Percentiles rank a stretch among this genome's conserved stretches.
Conservation (phyloP, 2,329 filamentous ascomycete genomes). For the Colletotrichum sp. region DNA sequence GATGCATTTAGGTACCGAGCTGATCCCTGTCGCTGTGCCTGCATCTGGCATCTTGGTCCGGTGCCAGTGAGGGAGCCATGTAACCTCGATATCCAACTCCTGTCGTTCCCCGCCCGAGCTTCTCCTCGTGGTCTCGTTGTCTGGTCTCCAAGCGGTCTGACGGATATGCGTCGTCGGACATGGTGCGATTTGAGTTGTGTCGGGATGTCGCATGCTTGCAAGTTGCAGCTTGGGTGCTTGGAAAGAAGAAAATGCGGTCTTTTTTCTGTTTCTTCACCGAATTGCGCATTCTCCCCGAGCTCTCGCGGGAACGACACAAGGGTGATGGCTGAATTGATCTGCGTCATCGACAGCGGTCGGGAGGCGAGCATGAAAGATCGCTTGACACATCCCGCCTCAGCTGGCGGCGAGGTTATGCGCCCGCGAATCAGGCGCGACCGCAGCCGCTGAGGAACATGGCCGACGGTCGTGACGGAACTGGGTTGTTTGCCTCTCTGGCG, state of each 20-base stretch:
- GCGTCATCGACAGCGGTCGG: background rate
- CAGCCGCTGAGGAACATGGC: background rate
- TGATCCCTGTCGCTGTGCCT: constrained; percentile 5
- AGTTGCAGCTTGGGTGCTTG: background rate
- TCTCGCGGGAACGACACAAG: background rate
- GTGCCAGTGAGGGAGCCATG: constrained; percentile 12
- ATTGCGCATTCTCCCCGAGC: background rate
- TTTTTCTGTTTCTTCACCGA: background rate
- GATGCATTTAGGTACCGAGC: constrained; percentile 5
- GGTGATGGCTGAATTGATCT: background rate
- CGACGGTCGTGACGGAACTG: background rate
- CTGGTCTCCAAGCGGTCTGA: background rate
- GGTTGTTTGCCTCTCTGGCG: background rate
- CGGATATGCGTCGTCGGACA: background rate
- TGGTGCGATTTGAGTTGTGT: background rate
- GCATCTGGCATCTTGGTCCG: constrained; percentile 15
- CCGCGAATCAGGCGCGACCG: background rate
- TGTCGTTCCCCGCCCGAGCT: background rate
- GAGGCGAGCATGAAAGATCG: background rate
- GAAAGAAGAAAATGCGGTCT: background rate
- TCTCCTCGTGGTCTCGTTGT: background rate
- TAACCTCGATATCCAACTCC: constrained; percentile 6
- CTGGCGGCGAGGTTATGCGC: background rate
- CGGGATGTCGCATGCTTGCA: background rate
- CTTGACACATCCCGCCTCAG: background rate